phyloP scores from a whole-genome alignment of 73 alveolate species.

The Stentor coeruleus region DNA sequence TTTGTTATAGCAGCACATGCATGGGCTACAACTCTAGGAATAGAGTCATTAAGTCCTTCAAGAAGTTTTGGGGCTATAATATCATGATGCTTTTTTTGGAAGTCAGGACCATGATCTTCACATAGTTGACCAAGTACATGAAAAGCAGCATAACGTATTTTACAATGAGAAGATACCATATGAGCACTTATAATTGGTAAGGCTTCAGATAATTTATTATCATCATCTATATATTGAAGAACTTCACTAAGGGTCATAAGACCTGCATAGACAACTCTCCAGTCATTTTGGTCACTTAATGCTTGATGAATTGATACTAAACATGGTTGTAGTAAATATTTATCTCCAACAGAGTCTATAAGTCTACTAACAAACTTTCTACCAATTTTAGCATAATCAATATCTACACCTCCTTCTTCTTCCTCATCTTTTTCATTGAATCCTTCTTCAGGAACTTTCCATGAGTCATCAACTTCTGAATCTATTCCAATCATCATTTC shows the following conservation, averaged over 20 bases:
- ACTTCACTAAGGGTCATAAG: slow-evolving; percentile 80
- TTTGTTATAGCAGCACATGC: slow-evolving; percentile 81
- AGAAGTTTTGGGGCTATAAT: slow-evolving; percentile 72
- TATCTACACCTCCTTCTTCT: slow-evolving; percentile 78
- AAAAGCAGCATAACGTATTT: slow-evolving; percentile 94
- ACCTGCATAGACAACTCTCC: slow-evolving; percentile 84
- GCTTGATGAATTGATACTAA: slow-evolving; percentile 48
- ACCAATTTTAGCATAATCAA: slow-evolving; percentile 87
- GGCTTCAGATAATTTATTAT: slow-evolving; percentile 57
- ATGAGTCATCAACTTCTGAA: slow-evolving; percentile 62
- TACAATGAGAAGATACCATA: slow-evolving; percentile 66
- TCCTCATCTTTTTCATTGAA: slow-evolving; percentile 44
- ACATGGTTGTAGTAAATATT: slow-evolving; percentile 61
- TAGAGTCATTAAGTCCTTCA: slow-evolving; percentile 59
- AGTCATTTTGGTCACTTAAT: slow-evolving; percentile 63
- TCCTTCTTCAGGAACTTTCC: slow-evolving; percentile 87
- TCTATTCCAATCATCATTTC: slow-evolving; percentile 75
- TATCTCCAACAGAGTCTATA: slow-evolving; percentile 79
- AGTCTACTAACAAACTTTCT: slow-evolving; percentile 86
- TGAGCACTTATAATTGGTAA: slow-evolving; percentile 61
- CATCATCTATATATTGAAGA: slow-evolving; percentile 77
- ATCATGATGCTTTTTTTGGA: slow-evolving; percentile 78
- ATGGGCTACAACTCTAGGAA: slow-evolving; percentile 85
- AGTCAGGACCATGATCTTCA: slow-evolving; percentile 85
- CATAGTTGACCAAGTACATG: slow-evolving; percentile 90